Evolutionary conservation across 768 basidiomycete genomes (phyloP), one percentile per base, ranked within the genome.

Genomic region (Trichaptum fuscoviolaceum): DNA sequence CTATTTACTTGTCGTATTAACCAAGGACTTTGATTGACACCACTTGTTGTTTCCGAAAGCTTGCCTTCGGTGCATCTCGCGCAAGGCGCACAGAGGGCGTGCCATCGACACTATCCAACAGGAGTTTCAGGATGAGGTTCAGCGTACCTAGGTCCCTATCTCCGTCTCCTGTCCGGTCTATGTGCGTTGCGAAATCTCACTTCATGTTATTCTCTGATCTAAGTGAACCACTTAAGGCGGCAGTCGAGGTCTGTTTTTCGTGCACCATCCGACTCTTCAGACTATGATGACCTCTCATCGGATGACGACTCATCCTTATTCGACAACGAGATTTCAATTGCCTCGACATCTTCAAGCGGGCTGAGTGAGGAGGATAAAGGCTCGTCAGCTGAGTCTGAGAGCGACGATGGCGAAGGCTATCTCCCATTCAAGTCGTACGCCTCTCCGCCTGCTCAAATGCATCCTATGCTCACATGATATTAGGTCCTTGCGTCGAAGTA

Each of bases 191-290:
- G n/a, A 57, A 66, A 25, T 30, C 30, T 58, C 1, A 8, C 73
- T 71, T 35, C 70, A 72, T 67, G 66, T 66, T 12, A 20, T 15
- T 18, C n/a, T 23, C 17, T 17, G 1, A 66, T 64, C 64, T 35
- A 69, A 10, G 1, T 6, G 5, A 6, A 30, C 61, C 2, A 30
- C 15, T 25, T 24, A 2, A 34, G 58, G 27, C 60, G 27, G 8
- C 75, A 82, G n/a, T 75, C 79, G 36, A 75, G 78, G 4, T 86
- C 84, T 17, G 84, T 84, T 7, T 88, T 85, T 70, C 85, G 85
- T 18, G 73, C 86, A 5, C 81, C 81, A 34, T 81, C 83, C 6
- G 84, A 85, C 66, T 86, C 84, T 9, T 78, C 80, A 34, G 73
- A 68, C n/a, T 66, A 67, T 27, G 75, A 78, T 30, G 69, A 64